Base-by-base conservation (phyloP, 208 protist species). In the Acanthamoeba culbertsoni region DNA sequence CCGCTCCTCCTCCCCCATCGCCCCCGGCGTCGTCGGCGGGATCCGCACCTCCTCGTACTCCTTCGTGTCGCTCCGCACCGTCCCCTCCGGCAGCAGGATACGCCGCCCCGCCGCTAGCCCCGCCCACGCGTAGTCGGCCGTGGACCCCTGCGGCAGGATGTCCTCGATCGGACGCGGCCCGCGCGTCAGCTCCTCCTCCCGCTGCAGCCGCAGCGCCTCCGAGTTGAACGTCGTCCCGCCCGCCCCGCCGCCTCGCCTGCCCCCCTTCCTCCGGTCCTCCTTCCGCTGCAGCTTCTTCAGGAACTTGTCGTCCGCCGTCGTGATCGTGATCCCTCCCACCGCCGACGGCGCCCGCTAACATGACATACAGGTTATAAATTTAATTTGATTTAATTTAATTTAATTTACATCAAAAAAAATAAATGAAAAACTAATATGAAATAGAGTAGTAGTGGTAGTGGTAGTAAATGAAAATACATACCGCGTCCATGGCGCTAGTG, bases 41-140 rank as follows among this genome's bases (percentile, higher is more conserved):
- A 96, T 62, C 53, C 7, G 20, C 63, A 96, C 94, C 86, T 93
- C 88, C 88, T 95, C 93, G 89, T 94, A 95, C 26, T 89, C 94
- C 57, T 94, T 86, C 20, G 10, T 37, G n/a, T 45, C 31, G 12
- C 18, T 82, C 18, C 51, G 35, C 42, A 63, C 48, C 33, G 91
- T 96, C 5, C 93, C 92, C 62, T 92, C 71, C 2, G 92, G 93
- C 18, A 95, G 91, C 65, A 93, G 6, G 35, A 92, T 55, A 37
- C 57, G 45, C 8, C 35, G 8, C 23, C 86, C 77, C 10, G 59
- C 86, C 26, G 3, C 43, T 1, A 14, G 18, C n/a, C 16, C 42
- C 3, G 23, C 37, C 26, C 1, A 31, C 12, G 59, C 0, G 12
- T 62, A 14, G 14, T 28, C 57, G 18, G 14, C 18, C 16, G 59